These are phyloP conservation scores for Saprolegnia parasitica DNA, from an alignment of 352 stramenopile genomes.

Conservation along the genomic window DNA sequence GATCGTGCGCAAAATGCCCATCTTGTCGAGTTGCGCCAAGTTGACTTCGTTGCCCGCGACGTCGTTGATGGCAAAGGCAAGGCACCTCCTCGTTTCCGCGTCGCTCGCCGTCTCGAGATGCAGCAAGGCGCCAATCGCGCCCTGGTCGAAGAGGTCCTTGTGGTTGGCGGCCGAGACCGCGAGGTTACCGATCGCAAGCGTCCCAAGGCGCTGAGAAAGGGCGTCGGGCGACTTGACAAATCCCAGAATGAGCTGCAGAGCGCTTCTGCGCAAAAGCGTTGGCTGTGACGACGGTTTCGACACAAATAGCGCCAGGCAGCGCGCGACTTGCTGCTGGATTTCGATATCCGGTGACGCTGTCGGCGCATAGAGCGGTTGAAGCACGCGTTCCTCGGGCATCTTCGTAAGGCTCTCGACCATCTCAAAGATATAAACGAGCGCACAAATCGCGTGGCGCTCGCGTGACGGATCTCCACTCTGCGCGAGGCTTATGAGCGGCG, in stretches of 20 bases:
- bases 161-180: slow-evolving; percentile 86
- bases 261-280: slow-evolving; percentile 80
- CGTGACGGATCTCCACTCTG: slow-evolving; percentile 83
- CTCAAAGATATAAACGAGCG: slow-evolving; percentile 93
- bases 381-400: slow-evolving; percentile 89
- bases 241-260: slow-evolving; percentile 84
- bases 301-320: slow-evolving; percentile 91
- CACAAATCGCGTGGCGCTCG: slow-evolving; percentile 88
- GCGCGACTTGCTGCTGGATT: slow-evolving; percentile 88
- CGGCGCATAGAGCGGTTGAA: slow-evolving; percentile 87
- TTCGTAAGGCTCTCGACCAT: slow-evolving; percentile 94
- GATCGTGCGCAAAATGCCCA: slow-evolving; percentile 82
- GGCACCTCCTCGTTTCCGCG: slow-evolving; percentile 86
- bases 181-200: slow-evolving; percentile 89
- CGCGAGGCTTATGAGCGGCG: slow-evolving; percentile 86
- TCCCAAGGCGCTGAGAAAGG: slow-evolving; percentile 86
- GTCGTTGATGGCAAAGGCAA: slow-evolving; percentile 95
- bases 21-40: slow-evolving; percentile 75
- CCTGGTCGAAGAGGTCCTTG: slow-evolving; percentile 90
- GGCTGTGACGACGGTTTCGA: slow-evolving; percentile 88
- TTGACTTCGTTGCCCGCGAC: slow-evolving; percentile 89
- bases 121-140: slow-evolving; percentile 85
- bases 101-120: slow-evolving; percentile 75
- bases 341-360: slow-evolving; percentile 71
- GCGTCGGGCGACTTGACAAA: slow-evolving; percentile 80